Evolutionary conservation across 805 yeast genomes (phyloP).

Genomic region (Pichia cabralensis): DNA sequence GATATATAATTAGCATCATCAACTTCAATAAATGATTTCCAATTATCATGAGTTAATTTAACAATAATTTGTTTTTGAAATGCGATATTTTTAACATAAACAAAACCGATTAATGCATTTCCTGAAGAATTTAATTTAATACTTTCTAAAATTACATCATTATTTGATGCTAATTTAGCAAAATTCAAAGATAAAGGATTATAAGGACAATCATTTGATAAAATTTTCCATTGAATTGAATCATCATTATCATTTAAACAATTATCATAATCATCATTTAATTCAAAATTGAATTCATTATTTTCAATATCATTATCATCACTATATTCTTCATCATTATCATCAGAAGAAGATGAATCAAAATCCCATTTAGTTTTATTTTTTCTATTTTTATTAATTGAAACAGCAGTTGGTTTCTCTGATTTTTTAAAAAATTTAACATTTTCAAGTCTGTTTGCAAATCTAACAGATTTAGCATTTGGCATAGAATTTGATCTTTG

Average conservation of each 20-base stretch:
- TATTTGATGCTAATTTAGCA: slow-evolving; percentile 23
- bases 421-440: slow-evolving; percentile 54
- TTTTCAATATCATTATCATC: slow-evolving; percentile 3
- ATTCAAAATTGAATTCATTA: slow-evolving; percentile 4
- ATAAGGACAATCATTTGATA: slow-evolving; percentile 24
- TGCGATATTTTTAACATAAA: slow-evolving; percentile 29
- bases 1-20: slow-evolving; percentile 27
- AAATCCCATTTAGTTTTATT: slow-evolving; percentile 20
- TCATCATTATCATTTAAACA: slow-evolving; percentile 8
- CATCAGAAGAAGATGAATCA: slow-evolving; percentile 14
- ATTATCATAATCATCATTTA: slow-evolving; percentile 18
- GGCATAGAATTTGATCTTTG: slow-evolving; percentile 41
- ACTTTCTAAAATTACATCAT: slow-evolving; percentile 25
- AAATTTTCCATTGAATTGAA: slow-evolving; percentile 22
- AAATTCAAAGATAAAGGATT: slow-evolving; percentile 21
- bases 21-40: slow-evolving; percentile 28
- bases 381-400: slow-evolving; percentile 24
- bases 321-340: slow-evolving; percentile 13
- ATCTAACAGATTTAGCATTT: slow-evolving; percentile 47
- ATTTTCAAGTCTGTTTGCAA: slow-evolving; percentile 50
- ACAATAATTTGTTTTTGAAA: slow-evolving; percentile 32
- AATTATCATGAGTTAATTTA: slow-evolving; percentile 41
- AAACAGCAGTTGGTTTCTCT: slow-evolving; percentile 56
- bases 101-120: slow-evolving; percentile 32
- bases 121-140: slow-evolving; percentile 31